Percentiles rank a stretch among this genome's conserved stretches.
Conservation (phyloP, 768 basidiomycete genomes). For the Termitomyces eurrhizus region DNA sequence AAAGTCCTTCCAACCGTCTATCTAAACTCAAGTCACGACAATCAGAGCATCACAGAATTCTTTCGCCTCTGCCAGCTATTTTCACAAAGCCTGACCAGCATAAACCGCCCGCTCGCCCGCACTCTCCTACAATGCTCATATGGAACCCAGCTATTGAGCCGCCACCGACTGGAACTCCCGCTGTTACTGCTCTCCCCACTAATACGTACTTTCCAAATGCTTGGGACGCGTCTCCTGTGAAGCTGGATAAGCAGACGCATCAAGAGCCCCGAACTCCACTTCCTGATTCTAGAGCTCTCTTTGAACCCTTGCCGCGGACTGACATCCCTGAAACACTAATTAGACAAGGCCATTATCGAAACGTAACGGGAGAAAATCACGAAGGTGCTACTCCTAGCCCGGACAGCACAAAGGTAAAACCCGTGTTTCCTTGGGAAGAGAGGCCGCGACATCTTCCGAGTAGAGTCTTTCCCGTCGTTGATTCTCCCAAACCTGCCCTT, state of each 20-base stretch:
- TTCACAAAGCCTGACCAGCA: constrained; percentile 14
- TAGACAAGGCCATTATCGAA: constrained; percentile 72
- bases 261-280: constrained; percentile 31
- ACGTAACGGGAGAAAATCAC: constrained; percentile 50
- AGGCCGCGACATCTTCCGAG: constrained; percentile 60
- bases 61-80: constrained; percentile 17
- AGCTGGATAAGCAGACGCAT: constrained; percentile 31
- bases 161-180: constrained; percentile 61
- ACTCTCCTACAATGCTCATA: constrained; percentile 60
- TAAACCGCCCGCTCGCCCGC: constrained; percentile 36
- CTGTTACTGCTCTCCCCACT: constrained; percentile 57
- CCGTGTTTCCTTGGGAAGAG: constrained; percentile 95
- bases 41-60: constrained; percentile 16
- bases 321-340: constrained; percentile 64
- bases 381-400: constrained; percentile 48
- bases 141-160: constrained; percentile 84
- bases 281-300: constrained; percentile 47
- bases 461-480: constrained; percentile 70
- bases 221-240: constrained; percentile 69
- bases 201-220: constrained; percentile 80
- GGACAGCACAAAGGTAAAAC: constrained; percentile 67
- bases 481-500: constrained; percentile 47
- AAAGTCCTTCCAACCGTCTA: constrained; percentile 11
- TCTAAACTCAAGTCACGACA: constrained; percentile 14
- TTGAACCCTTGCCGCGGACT: constrained; percentile 55